These are phyloP conservation scores for Termitomyces sp. DNA, from an alignment of 768 basidiomycete genomes.

Conservation along the genomic window DNA sequence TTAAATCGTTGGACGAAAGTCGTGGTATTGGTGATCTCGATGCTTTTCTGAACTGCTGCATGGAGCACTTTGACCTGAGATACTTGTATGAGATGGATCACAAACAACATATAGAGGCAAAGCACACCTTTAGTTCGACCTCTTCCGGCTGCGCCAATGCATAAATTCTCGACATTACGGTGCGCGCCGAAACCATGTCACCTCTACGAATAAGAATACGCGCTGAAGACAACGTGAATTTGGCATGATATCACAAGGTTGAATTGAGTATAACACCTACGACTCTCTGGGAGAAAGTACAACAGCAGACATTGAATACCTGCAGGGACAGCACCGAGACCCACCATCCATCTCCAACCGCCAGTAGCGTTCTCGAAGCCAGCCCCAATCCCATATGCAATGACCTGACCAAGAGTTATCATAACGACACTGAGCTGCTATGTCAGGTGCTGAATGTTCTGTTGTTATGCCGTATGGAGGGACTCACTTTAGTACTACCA, in stretches of 20 bases:
- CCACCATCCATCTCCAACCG: conserved; percentile 88
- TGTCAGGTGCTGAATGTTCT: neutral
- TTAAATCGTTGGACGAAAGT: conserved; percentile 54
- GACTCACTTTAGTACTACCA: conserved; percentile 70
- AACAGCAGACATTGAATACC: conserved; percentile 58
- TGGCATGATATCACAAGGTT: neutral
- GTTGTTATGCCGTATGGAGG: neutral
- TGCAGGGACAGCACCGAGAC: conserved; percentile 68
- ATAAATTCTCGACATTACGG: conserved; percentile 67
- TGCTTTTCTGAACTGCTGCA: conserved; percentile 56
- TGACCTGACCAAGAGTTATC: conserved; percentile 79
- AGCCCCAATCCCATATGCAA: conserved; percentile 73
- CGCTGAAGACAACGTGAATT: conserved; percentile 20
- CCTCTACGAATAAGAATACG: conserved; percentile 64
- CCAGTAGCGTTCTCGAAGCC: conserved; percentile 53
- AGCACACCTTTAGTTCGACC: conserved; percentile 57
- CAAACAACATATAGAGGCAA: neutral
- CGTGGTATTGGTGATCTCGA: conserved; percentile 58
- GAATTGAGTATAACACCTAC: conserved; percentile 36
- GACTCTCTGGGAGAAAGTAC: conserved; percentile 74
- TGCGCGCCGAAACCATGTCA: conserved; percentile 44
- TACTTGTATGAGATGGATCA: neutral
- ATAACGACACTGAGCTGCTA: conserved; percentile 50
- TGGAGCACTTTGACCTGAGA: conserved; percentile 57
- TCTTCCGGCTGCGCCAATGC: conserved; percentile 59